phyloP scores from a whole-genome alignment of 1,284 basidiomycete genomes.

The Schizophyllum commune region DNA sequence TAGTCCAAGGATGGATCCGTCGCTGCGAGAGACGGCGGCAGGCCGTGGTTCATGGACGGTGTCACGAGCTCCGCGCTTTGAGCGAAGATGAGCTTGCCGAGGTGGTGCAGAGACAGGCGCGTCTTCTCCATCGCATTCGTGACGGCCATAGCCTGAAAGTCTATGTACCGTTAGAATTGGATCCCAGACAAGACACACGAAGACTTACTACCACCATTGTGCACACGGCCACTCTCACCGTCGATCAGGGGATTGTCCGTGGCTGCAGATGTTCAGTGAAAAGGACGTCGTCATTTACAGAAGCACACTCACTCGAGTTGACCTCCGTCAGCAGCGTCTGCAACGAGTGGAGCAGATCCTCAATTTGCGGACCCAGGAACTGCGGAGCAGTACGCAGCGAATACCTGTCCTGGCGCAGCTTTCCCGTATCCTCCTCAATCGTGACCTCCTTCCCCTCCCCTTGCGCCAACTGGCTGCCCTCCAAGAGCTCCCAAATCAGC shows the following conservation, averaged over 20 bases:
- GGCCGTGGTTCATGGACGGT: constrained; percentile 74
- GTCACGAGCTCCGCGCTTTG: constrained; percentile 82
- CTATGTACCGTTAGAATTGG: not conserved
- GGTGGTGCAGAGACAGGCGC: constrained; percentile 71
- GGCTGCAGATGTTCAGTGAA: constrained; percentile 27
- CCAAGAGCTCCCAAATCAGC: constrained; percentile 61
- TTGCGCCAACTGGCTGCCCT: constrained; percentile 66
- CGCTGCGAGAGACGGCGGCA: constrained; percentile 76
- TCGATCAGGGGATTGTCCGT: constrained; percentile 76
- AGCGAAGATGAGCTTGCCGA: constrained; percentile 79
- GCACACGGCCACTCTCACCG: constrained; percentile 54
- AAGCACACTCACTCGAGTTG: constrained; percentile 67
- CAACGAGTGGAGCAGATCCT: constrained; percentile 67
- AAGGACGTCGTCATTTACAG: constrained; percentile 9
- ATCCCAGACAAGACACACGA: constrained; percentile 35
- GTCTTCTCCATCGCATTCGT: constrained; percentile 88
- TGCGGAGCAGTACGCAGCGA: constrained; percentile 74
- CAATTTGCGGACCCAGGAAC: constrained; percentile 82
- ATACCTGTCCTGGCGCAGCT: constrained; percentile 60
- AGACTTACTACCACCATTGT: constrained; percentile 61
- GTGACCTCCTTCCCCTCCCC: constrained; percentile 54
- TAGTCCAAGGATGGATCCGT: constrained; percentile 81
- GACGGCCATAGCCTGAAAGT: constrained; percentile 71
- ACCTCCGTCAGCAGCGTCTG: constrained; percentile 67
- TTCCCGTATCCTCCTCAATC: constrained; percentile 63